Evolutionary conservation across 306 rosid genomes (phyloP).

Genomic region (Leucaena leucocephala): DNA sequence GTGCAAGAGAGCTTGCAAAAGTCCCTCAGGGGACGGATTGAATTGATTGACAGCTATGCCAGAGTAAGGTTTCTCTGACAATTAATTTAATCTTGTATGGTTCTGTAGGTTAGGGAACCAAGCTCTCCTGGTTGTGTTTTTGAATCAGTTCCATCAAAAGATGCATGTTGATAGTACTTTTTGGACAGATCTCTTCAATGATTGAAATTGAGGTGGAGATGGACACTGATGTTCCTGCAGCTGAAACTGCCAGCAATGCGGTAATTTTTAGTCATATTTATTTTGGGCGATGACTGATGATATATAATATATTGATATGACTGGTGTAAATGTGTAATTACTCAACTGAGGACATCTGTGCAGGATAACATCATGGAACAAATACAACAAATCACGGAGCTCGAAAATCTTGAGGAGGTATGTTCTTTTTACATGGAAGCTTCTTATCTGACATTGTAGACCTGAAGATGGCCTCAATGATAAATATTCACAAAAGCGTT

Average conservation of each 20-base stretch:
- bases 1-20: slow-evolving; percentile 81
- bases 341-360: slow-evolving; percentile 31
- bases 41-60: slow-evolving; percentile 88
- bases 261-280: slow-evolving; percentile 42
- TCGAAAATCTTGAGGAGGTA: slow-evolving; percentile 95
- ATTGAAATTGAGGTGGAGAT: slow-evolving; percentile 96
- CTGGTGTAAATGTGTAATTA: slow-evolving; percentile 27
- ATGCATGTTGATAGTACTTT: slow-evolving; percentile 24
- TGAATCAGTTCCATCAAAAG: slow-evolving; percentile 22
- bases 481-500: slow-evolving; percentile 19
- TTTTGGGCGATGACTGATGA: slow-evolving; percentile 29
- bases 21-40: slow-evolving; percentile 80
- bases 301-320: slow-evolving; percentile 5
- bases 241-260: slow-evolving; percentile 80
- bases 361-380: slow-evolving; percentile 86
- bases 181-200: slow-evolving; percentile 83
- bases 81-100: slow-evolving; percentile 8
- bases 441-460: slow-evolving; percentile 17
- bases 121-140: slow-evolving; percentile 23
- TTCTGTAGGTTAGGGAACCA: not conserved
- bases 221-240: slow-evolving; percentile 91
- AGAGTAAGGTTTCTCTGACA: slow-evolving; percentile 56
- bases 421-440: slow-evolving; percentile 37
- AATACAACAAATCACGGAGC: slow-evolving; percentile 90
- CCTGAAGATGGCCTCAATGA: slow-evolving; percentile 17